Evolutionary conservation across 345 rosid genomes (phyloP).

Genomic region (Psidium guajava): DNA sequence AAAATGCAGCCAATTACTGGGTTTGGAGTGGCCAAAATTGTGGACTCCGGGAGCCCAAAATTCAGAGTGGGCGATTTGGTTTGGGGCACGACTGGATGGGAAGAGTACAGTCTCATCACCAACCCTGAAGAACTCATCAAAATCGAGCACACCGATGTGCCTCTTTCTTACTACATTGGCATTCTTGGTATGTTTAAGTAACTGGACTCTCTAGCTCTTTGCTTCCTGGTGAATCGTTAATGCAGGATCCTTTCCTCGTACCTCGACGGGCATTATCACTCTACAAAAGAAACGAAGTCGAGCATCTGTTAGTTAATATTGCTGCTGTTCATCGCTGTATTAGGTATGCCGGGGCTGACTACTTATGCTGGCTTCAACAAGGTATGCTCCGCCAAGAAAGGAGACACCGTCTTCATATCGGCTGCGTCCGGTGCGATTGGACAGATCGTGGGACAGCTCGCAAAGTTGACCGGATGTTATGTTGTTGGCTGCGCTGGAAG

Average conservation of each 20-base stretch:
- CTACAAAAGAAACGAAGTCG: not conserved
- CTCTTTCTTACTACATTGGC: slow-evolving; percentile 60
- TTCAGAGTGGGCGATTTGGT: slow-evolving; percentile 49
- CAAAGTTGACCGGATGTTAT: slow-evolving; percentile 5
- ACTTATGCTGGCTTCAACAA: slow-evolving; percentile 7
- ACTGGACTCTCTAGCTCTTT: too few species aligned
- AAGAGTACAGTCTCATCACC: slow-evolving; percentile 54
- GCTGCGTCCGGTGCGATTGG: slow-evolving; percentile 13
- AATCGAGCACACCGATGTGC: slow-evolving; percentile 32
- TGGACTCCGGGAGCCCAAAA: slow-evolving; percentile 47
- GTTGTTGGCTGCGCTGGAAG: slow-evolving; percentile 10
- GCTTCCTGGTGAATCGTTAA: too few species aligned
- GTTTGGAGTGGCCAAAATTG: slow-evolving; percentile 56
- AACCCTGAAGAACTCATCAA: slow-evolving; percentile 29
- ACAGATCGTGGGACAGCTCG: slow-evolving; percentile 7
- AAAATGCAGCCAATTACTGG: slow-evolving; percentile 51
- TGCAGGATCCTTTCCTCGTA: not conserved
- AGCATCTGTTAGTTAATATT: not conserved
- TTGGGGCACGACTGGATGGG: slow-evolving; percentile 64
- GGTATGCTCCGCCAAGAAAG: slow-evolving; percentile 6
- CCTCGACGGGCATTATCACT: not conserved
- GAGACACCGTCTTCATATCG: slow-evolving; percentile 2
- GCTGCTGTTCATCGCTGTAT: not conserved
- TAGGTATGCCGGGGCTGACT: slow-evolving; percentile 8
- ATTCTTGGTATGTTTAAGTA: slow-evolving; percentile 74